These are phyloP conservation scores for Ramichloridium luteum DNA, from an alignment of 2,329 filamentous ascomycete genomes.

Conservation along the genomic window DNA sequence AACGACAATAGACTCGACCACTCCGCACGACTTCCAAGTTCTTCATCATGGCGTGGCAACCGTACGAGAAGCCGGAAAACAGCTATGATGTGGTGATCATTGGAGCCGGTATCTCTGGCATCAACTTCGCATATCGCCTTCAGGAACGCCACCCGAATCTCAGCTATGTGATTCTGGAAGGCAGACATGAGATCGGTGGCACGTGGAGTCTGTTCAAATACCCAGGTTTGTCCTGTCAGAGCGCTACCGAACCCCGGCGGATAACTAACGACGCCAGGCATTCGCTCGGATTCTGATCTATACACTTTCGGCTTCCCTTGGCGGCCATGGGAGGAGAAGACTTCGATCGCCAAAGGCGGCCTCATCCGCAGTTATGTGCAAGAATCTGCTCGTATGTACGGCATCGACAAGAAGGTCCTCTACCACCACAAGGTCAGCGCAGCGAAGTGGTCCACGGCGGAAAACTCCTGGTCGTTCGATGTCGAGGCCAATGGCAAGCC, in stretches of 20 bases:
- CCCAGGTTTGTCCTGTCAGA: constrained; percentile 41
- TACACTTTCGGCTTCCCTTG: constrained; percentile 50
- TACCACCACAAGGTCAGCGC: constrained; percentile 32
- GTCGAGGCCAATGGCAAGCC: constrained; percentile 27
- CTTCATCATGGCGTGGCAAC: too few species aligned
- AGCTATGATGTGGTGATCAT: constrained; percentile 51
- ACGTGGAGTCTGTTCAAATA: constrained; percentile 73
- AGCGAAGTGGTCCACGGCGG: constrained; percentile 35
- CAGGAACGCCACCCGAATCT: constrained; percentile 37
- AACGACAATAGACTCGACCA: too few species aligned
- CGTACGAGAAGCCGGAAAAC: too few species aligned
- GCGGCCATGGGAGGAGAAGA: constrained; percentile 50
- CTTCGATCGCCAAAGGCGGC: constrained; percentile 34
- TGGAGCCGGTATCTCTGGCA: constrained; percentile 62
- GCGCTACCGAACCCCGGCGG: constrained; percentile 24
- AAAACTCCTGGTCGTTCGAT: constrained; percentile 37
- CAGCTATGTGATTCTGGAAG: constrained; percentile 56
- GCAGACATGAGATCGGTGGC: constrained; percentile 53
- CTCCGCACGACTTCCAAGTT: too few species aligned
- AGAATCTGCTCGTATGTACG: constrained; percentile 31
- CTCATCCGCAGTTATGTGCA: constrained; percentile 34
- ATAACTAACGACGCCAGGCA: constrained; percentile 29
- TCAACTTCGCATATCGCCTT: constrained; percentile 57
- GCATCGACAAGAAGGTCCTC: constrained; percentile 35
- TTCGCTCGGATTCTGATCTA: constrained; percentile 42